Conservation (phyloP, 1,139 yeast genomes). For the Candida sp. region DNA sequence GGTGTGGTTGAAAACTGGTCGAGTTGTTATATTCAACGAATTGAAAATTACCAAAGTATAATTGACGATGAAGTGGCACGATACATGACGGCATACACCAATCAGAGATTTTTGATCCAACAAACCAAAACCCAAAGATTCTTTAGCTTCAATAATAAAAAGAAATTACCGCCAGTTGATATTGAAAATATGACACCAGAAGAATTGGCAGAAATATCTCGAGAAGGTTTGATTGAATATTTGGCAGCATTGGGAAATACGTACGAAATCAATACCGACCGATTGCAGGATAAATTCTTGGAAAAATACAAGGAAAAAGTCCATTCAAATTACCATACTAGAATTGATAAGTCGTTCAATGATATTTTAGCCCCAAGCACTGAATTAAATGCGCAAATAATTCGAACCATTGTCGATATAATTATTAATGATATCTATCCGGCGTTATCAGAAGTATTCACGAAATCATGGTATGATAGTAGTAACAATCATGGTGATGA, state of each 20-base stretch:
- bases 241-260: constrained; percentile 77
- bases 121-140: constrained; percentile 44
- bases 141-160: constrained; percentile 23
- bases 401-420: constrained; percentile 60
- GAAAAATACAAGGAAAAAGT: constrained; percentile 65
- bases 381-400: constrained; percentile 67
- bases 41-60: constrained; percentile 53
- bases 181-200: constrained; percentile 44
- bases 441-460: constrained; percentile 37
- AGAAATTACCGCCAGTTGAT: constrained; percentile 21
- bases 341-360: constrained; percentile 56
- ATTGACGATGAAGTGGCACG: constrained; percentile 56
- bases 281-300: constrained; percentile 72
- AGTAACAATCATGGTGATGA: constrained; percentile 30
- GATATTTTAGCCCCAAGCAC: constrained; percentile 73
- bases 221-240: constrained; percentile 81
- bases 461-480: constrained; percentile 45
- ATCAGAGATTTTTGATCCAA: constrained; percentile 35
- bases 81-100: constrained; percentile 42
- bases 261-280: constrained; percentile 84
- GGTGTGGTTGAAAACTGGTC: constrained; percentile 84
- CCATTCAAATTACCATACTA: constrained; percentile 56
- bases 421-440: constrained; percentile 66
- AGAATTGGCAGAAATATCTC: constrained; percentile 51
- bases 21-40: constrained; percentile 56